phyloP scores from a whole-genome alignment of 768 basidiomycete species.

The Lepiota subincarnata region DNA sequence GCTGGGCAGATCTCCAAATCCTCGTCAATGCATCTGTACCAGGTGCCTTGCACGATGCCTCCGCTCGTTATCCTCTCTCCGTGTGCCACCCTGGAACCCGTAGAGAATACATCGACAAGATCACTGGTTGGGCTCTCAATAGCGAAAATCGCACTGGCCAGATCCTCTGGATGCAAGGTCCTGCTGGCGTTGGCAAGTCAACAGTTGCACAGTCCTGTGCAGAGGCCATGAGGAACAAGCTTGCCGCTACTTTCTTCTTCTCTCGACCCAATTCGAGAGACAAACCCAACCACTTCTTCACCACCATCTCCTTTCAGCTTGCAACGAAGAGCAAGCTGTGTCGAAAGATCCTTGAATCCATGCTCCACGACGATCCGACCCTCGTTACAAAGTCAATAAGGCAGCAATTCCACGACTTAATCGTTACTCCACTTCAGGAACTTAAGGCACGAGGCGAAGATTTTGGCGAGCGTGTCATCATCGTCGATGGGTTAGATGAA shows the following conservation, averaged over 20 bases:
- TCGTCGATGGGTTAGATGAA: slow-evolving; percentile 2
- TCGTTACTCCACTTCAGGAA: background rate
- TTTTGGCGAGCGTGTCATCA: background rate
- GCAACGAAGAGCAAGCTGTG: background rate
- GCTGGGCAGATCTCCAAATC: no score
- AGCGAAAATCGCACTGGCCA: background rate
- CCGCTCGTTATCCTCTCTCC: background rate
- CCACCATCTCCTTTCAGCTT: slow-evolving; percentile 1
- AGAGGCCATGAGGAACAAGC: background rate
- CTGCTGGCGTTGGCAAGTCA: background rate
- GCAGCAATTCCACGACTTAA: background rate
- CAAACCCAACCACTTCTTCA: background rate
- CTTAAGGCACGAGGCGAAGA: background rate
- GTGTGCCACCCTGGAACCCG: background rate
- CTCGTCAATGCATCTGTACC: no score
- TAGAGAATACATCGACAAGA: background rate
- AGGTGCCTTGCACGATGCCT: background rate
- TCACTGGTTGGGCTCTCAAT: background rate
- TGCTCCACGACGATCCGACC: background rate
- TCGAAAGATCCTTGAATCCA: background rate
- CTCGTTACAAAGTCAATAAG: background rate
- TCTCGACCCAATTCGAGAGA: background rate
- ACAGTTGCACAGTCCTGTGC: slow-evolving; percentile 1
- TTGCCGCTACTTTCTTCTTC: slow-evolving; percentile 9
- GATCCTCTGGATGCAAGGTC: background rate